Percentiles rank a stretch among this genome's conserved stretches.
These are phyloP conservation scores for Brassica juncea DNA, from an alignment of 345 rosid species.

Conservation along the genomic window DNA sequence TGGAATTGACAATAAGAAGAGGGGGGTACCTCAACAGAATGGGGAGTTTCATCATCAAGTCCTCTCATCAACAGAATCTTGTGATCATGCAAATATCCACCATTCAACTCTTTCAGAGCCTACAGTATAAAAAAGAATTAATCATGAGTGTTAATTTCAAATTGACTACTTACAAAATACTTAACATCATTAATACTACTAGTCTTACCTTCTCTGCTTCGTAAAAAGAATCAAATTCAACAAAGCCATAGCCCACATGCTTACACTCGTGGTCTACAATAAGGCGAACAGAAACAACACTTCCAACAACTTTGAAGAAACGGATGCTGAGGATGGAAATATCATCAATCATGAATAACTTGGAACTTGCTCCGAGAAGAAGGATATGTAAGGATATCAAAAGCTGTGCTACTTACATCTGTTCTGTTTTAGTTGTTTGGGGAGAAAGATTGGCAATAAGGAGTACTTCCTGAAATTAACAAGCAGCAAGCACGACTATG, in stretches of 20 bases:
- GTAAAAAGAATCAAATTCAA: not conserved
- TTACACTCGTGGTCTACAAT: not conserved
- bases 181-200: not conserved
- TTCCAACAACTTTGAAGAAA: not conserved
- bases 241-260: constrained; percentile 5
- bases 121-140: not conserved
- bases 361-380: not conserved
- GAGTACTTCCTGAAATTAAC: not conserved
- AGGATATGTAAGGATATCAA: not conserved
- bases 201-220: not conserved
- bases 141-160: not conserved
- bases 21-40: not conserved
- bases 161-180: not conserved
- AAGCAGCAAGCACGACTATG: not conserved
- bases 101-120: not conserved
- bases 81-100: not conserved
- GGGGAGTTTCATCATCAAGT: not conserved
- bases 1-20: not conserved
- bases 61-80: not conserved
- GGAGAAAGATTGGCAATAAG: not conserved
- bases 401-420: not conserved
- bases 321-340: not conserved
- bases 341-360: not conserved
- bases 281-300: not conserved
- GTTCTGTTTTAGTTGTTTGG: not conserved